Evolutionary conservation across 768 basidiomycete genomes (phyloP), one percentile per base, ranked within the genome.

Genomic region (Trichaptum fuscoviolaceum): DNA sequence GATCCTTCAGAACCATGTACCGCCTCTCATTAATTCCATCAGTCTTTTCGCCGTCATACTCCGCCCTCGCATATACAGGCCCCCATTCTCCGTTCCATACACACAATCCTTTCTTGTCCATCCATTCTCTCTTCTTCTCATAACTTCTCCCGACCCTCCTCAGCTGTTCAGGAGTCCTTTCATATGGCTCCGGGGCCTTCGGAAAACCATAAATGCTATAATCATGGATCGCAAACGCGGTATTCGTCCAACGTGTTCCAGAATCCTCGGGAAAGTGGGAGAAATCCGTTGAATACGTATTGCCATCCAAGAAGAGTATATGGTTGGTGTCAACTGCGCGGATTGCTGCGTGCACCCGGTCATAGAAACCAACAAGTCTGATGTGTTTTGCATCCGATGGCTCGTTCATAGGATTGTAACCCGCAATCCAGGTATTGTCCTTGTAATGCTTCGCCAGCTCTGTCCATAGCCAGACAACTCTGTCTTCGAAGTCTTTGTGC

Each of bases 401-500:
- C 71, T 83, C 81, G 74, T 82, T 82, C 57, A 83, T 70, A 23
- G 75, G 78, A 70, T 82, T 83, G 71, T 80, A 83, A 15, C 82
- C 80, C 2, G 82, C 82, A 5, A 83, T 73, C 81, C 80, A 80
- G 10, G 78, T 74, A 64, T 83, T 81, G 42, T 75, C 75, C 67
- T 77, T 78, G 74, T 81, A 82, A 34, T 76, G 77, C 68, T 69
- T 69, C 2, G 81, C 80, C n/a, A 81, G 68, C 35, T 78, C 70
- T 63, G 77, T 77, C 80, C 80, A 81, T 9, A 82, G 75, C 70
- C 74, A 71, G 34, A 81, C 71, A 12, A 76, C 70, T 23, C 80
- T 73, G 70, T 81, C 76, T 68, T 81, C 79, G 71, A 83, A 82
- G 66, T 81, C 80, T 58, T 76, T 78, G 74, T 81, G 78, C 1